These are phyloP conservation scores for Phaeotremella skinneri DNA, from an alignment of 768 basidiomycete genomes.

Conservation along the genomic window DNA sequence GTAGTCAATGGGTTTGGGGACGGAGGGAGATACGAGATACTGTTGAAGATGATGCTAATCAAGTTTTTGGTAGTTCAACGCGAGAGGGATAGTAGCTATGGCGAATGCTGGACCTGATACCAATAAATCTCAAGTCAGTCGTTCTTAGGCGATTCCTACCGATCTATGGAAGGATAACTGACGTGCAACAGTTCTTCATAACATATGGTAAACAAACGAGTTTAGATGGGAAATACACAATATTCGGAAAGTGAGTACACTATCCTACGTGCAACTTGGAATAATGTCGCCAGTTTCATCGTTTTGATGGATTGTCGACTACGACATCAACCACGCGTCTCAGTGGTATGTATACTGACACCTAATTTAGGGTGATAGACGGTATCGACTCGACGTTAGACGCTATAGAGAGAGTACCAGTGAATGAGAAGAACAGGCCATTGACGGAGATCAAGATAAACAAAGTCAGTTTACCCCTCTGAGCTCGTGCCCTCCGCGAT, in stretches of 20 bases:
- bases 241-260: slow-evolving; percentile 69
- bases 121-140: slow-evolving; percentile 63
- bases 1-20: background rate
- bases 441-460: slow-evolving; percentile 77
- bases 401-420: slow-evolving; percentile 86
- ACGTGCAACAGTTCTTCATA: slow-evolving; percentile 56
- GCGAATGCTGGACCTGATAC: slow-evolving; percentile 66
- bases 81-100: slow-evolving; percentile 93
- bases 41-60: too few species aligned
- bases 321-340: background rate
- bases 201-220: slow-evolving; percentile 90
- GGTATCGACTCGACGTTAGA: slow-evolving; percentile 92
- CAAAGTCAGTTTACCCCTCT: slow-evolving; percentile 58
- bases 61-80: too few species aligned
- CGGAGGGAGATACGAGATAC: slow-evolving; percentile 10
- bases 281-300: slow-evolving; percentile 5
- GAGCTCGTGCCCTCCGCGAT: background rate
- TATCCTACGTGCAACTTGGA: background rate
- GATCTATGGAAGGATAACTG: background rate
- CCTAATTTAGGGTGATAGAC: slow-evolving; percentile 72
- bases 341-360: background rate
- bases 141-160: background rate
- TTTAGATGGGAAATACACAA: slow-evolving; percentile 85
- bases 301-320: background rate
- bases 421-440: slow-evolving; percentile 86